Evolutionary conservation across 331 rosid species (phyloP), one percentile per base, ranked within the genome.

Genomic region (Pyrus hybrid): DNA sequence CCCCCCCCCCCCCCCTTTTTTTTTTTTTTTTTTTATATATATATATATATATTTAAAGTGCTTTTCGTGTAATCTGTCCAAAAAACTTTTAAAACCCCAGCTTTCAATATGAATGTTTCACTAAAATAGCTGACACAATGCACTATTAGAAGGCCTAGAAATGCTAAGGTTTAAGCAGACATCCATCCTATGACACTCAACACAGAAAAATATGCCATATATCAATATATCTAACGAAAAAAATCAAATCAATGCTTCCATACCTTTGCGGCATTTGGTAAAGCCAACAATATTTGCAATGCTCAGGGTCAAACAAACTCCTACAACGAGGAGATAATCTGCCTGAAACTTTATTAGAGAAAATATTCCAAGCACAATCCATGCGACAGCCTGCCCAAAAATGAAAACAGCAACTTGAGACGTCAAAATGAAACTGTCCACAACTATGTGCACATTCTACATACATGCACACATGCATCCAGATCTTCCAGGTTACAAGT

Each of bases 251-350:
- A 73, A 84, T 49, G 67, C 22, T 75, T 66, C 35, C 79, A 3
- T 25, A 93, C 98, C 98, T 90, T 93, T 93, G 26, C 92, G 92
- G 86, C 98, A 91, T 87, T 90, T 91, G 77, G 98, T 93, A 75
- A 91, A 93, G 70, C 98, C 98, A 83, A 93, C 84, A 28, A 93
- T 93, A 77, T 93, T 93, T 67, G 98, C 98, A 71, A 93, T 56
- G 83, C 93, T 88, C 76, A 91, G 93, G 73, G 96, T 93, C 93
- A 93, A 75, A 81, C 97, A 91, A 83, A 93, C 98, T 87, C 96
- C 98, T 13, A 91, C 69, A 23, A 93, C 96, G 12, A 93, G 97
- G 79, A 93, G 93, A 87, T 88, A 91, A 86, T 93, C 98, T 71
- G 98, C 98, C 82, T 93, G 93, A 85, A 93, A 86, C 86, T 89